Evolutionary conservation across 306 rosid species (phyloP), one percentile per base, ranked within the genome.

Genomic region (Corylus avellana): DNA sequence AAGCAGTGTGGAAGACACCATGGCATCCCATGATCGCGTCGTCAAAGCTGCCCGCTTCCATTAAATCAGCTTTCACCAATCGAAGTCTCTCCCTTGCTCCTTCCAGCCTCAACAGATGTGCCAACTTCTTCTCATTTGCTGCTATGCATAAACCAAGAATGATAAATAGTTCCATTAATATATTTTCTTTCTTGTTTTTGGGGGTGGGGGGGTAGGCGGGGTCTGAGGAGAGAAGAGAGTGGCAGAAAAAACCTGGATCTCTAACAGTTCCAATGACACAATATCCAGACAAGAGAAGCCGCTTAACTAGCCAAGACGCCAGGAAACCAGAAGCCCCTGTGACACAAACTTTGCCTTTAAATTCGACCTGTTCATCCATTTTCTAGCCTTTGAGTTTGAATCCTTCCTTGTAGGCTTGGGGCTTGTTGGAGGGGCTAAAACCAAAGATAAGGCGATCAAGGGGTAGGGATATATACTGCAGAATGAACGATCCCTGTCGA

Each of bases 1-100:
- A 95, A 79, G 98, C 98, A 0, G 93, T 87, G 79, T 95, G 98
- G 84, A 95, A 95, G 50, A 95, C 94, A 32, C 98, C 97, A 74
- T 86, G 82, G 75, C 98, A 92, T 71, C 94, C 98, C 58, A 80
- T 80, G 75, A 95, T 87, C 0, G 96, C 98, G 5, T 87, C 80
- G 78, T 92, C 98, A 32, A 95, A 95, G 85, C 97, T 92, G 5
- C 88, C 83, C 83, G 89, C 89, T 74, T 85, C 90, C 92, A 86
- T 86, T 54, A 92, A 83, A 82, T 92, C 91, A 47, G 96, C 98
- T 88, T 79, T 85, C 55, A 95, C 88, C 44, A 95, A 75, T 74
- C 66, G 62, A 0, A 95, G 92, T 72, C 94, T 95, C 72, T 95
- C 98, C 62, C 7, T 82, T 37, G 98, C 96, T 73, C 98, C 97